These are phyloP conservation scores for Hypoxylon sp. DNA, from an alignment of 2,329 filamentous ascomycete species.

Conservation along the genomic window DNA sequence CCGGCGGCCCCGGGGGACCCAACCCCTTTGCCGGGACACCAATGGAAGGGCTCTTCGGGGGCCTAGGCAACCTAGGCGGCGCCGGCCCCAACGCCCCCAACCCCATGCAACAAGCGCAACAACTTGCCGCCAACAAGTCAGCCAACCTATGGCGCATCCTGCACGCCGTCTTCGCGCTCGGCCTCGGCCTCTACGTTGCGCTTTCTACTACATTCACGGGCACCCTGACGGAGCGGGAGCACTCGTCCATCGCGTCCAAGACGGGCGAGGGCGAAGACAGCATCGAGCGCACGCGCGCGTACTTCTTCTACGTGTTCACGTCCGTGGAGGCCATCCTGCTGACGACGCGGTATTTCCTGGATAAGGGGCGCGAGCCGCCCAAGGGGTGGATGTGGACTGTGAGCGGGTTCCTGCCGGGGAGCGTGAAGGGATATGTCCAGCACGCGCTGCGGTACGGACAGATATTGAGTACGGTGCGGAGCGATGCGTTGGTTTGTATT, in stretches of 20 bases:
- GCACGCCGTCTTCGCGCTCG: slow-evolving; percentile 79
- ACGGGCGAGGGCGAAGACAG: slow-evolving; percentile 44
- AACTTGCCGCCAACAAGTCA: slow-evolving; percentile 54
- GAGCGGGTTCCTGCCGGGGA: slow-evolving; percentile 75
- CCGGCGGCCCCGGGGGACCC: slow-evolving; percentile 56
- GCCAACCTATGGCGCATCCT: slow-evolving; percentile 78
- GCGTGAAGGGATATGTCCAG: slow-evolving; percentile 73
- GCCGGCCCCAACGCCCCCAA: slow-evolving; percentile 35
- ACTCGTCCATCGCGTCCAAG: slow-evolving; percentile 55
- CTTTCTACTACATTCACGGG: slow-evolving; percentile 78
- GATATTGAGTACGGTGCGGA: slow-evolving; percentile 79
- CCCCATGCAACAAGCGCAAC: slow-evolving; percentile 38
- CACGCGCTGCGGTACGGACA: slow-evolving; percentile 75
- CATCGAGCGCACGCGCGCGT: slow-evolving; percentile 59
- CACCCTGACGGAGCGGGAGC: slow-evolving; percentile 71
- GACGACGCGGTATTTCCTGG: slow-evolving; percentile 78
- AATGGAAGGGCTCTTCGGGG: slow-evolving; percentile 55
- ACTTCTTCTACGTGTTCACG: slow-evolving; percentile 86
- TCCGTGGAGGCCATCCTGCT: slow-evolving; percentile 82
- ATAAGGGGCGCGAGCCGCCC: slow-evolving; percentile 71
- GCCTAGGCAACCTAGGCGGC: slow-evolving; percentile 53
- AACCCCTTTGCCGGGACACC: slow-evolving; percentile 55
- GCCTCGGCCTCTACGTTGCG: slow-evolving; percentile 79
- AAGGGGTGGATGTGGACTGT: slow-evolving; percentile 75
- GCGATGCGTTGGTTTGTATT: slow-evolving; percentile 81